These are phyloP conservation scores for Alternaria atra DNA, from an alignment of 2,329 filamentous ascomycete genomes.

Conservation along the genomic window DNA sequence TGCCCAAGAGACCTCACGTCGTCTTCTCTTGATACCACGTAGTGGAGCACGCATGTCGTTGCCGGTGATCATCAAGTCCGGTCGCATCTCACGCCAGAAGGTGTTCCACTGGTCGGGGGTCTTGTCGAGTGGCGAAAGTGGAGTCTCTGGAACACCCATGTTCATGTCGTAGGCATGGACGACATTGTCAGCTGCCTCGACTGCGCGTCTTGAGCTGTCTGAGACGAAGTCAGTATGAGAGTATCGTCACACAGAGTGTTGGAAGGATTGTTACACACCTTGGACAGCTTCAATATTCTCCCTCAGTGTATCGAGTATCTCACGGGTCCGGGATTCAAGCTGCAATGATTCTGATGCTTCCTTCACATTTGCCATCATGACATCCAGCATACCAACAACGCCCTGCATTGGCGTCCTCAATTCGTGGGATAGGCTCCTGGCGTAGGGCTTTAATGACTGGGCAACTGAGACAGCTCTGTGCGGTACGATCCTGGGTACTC, in stretches of 20 bases:
- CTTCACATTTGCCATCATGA: conserved; percentile 77
- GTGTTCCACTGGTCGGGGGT: conserved; percentile 36
- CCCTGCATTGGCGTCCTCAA: conserved; percentile 78
- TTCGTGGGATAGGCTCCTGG: conserved; percentile 76
- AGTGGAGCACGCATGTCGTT: conserved; percentile 52
- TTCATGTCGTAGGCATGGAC: conserved; percentile 79
- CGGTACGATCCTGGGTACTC: conserved; percentile 59
- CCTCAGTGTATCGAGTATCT: conserved; percentile 69
- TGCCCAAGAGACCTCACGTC: conserved; percentile 50
- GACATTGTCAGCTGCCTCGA: conserved; percentile 78
- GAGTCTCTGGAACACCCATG: conserved; percentile 75
- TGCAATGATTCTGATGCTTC: conserved; percentile 69
- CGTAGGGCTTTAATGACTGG: conserved; percentile 75
- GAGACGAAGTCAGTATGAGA: conserved; percentile 20
- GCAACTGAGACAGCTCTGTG: conserved; percentile 66
- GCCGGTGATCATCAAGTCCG: conserved; percentile 56
- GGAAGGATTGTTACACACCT: conserved; percentile 52
- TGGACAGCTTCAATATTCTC: conserved; percentile 76
- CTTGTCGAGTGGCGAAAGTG: conserved; percentile 55
- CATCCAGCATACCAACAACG: conserved; percentile 78
- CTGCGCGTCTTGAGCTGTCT: conserved; percentile 75
- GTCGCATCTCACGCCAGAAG: conserved; percentile 49
- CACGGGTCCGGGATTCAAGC: conserved; percentile 59
- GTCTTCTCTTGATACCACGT: conserved; percentile 55
- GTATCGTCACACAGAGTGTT: background rate